Evolutionary conservation across 306 rosid species (phyloP), one percentile per base, ranked within the genome.

Genomic region (Cucurbita pepo): DNA sequence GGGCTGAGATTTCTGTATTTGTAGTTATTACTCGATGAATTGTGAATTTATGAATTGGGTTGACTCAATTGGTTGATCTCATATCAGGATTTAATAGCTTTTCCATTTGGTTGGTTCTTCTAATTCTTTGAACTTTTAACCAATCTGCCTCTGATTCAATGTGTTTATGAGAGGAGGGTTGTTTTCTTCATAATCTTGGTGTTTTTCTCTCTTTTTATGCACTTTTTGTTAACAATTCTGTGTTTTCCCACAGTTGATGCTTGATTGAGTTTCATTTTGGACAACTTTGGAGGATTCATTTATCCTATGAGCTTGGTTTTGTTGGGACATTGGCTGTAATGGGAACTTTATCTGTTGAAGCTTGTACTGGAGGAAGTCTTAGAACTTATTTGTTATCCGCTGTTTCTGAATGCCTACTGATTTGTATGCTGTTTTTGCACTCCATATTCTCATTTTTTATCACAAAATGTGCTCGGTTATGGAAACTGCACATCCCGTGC

Each of bases 321-420:
- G 47, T 65, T 69, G 69, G 62, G 63, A 70, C 78, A 82, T 87
- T 66, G 95, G 81, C 84, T 73, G 4, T 80, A 69, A 10, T 62
- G 18, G 79, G 73, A 74, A 72, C 77, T 47, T 81, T 85, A 70
- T 79, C 86, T 66, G 75, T 85, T 48, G 73, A 47, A 53, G 84
- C 38, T 21, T 79, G 38, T 44, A 73, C 69, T 36, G 71, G 67
- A 43, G 60, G 52, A 44, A 72, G 80, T 61, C 56, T 84, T 21
- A 11, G 80, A 38, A 53, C 77, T 8, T 79, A 83, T 36, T 78
- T 94, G 84, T 78, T 81, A 25, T 86, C 86, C 16, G 97, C 99
- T 80, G 44, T 88, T 67, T 86, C 82, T 7, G 97, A 94, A 83
- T 94, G 99, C 95, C 54, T 91, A n/a, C 82, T 94, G 59, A 91